A percentile compares a stretch with the other conserved stretches of the same genome.
Conservation (phyloP, 768 basidiomycete species). For the Pleurotus giganteus region DNA sequence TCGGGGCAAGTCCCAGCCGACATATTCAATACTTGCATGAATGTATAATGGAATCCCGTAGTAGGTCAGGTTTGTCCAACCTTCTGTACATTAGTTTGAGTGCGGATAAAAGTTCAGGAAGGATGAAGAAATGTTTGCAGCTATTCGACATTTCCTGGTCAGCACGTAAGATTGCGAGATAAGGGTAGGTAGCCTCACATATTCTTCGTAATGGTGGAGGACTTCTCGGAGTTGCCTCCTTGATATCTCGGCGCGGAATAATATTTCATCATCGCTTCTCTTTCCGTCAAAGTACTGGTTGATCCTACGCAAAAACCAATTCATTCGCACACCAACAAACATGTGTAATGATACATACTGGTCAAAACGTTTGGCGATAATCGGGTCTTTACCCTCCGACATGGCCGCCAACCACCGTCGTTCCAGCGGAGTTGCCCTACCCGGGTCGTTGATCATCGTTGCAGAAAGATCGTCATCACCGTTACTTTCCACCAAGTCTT, state of each 20-base stretch:
- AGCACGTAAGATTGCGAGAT: neutral
- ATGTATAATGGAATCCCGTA: no score
- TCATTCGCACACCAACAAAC: neutral
- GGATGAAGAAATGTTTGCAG: conserved; percentile 46
- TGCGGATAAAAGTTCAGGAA: conserved; percentile 15
- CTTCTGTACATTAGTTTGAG: neutral
- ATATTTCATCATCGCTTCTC: conserved; percentile 88
- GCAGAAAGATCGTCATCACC: conserved; percentile 46
- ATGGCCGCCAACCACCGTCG: conserved; percentile 89
- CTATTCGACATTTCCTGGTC: conserved; percentile 22
- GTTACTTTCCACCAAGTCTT: conserved; percentile 38
- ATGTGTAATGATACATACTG: conserved; percentile 44
- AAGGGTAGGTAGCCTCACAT: conserved; percentile 64
- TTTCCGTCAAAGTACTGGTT: conserved; percentile 94
- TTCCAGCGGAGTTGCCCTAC: conserved; percentile 74
- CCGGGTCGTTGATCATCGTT: conserved; percentile 81
- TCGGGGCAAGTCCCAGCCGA: conserved; percentile 11
- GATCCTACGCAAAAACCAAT: conserved; percentile 48
- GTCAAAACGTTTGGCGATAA: conserved; percentile 72
- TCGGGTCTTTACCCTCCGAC: conserved; percentile 75
- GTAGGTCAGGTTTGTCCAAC: no score
- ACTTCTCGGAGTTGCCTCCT: conserved; percentile 83
- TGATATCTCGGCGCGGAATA: conserved; percentile 84
- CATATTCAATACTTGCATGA: conserved; percentile 10
- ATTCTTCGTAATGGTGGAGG: conserved; percentile 83